phyloP scores from a whole-genome alignment of 345 rosid species.

The Eucalyptus coolabah region DNA sequence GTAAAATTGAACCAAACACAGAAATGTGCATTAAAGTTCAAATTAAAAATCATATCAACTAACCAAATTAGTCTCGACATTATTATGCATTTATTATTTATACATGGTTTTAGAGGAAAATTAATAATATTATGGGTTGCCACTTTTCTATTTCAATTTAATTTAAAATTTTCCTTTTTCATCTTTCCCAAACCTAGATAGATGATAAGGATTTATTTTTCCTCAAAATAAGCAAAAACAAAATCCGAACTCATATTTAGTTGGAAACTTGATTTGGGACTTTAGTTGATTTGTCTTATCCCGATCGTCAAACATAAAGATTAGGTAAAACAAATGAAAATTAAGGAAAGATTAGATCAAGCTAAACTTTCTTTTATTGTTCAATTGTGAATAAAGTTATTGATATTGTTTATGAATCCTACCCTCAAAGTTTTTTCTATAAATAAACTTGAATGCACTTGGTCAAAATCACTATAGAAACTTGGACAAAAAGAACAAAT shows the following conservation, averaged over 20 bases:
- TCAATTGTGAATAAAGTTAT: fast-evolving
- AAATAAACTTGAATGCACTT: neutral
- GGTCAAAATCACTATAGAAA: neutral
- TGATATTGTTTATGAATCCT: neutral
- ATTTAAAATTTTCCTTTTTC: neutral
- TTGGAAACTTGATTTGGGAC: neutral
- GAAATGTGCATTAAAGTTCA: neutral
- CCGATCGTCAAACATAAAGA: neutral
- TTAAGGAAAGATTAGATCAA: neutral
- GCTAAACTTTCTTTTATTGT: neutral
- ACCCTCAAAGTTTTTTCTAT: neutral
- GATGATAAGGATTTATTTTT: neutral
- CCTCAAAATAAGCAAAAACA: neutral
- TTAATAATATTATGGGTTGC: neutral
- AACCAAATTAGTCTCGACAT: neutral
- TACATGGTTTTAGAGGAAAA: neutral
- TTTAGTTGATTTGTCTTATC: neutral
- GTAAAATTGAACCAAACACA: neutral
- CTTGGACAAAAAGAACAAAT: neutral
- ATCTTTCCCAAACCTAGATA: neutral
- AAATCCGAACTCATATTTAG: neutral
- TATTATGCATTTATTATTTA: neutral
- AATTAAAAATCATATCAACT: neutral
- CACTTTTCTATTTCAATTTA: neutral
- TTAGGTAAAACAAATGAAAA: neutral